Evolutionary conservation across 148 eudicot species (phyloP).

Genomic region (Gaultheria prostrata): DNA sequence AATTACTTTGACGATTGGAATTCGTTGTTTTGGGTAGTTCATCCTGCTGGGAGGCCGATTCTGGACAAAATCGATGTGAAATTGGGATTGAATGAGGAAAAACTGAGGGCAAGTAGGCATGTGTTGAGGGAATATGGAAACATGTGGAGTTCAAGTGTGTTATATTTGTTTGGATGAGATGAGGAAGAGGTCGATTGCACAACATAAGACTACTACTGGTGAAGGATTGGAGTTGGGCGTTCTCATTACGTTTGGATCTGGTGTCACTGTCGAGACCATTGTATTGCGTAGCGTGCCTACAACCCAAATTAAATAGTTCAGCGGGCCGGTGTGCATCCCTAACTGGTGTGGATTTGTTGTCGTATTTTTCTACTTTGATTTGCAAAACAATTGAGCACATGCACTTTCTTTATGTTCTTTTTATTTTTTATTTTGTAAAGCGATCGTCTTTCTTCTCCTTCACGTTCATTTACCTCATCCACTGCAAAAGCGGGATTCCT

Average conservation of each 20-base stretch:
- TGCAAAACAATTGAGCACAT: too few species aligned
- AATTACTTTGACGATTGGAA: slow-evolving; percentile 2
- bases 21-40: not conserved
- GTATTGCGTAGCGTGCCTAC: slow-evolving; percentile 7
- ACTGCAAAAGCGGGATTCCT: too few species aligned
- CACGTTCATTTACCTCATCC: too few species aligned
- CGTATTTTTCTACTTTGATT: too few species aligned
- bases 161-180: not conserved
- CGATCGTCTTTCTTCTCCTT: too few species aligned
- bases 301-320: too few species aligned
- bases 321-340: too few species aligned
- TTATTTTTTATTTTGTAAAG: too few species aligned
- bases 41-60: not conserved
- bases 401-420: too few species aligned
- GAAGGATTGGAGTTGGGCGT: not conserved
- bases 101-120: too few species aligned
- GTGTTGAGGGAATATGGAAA: not conserved
- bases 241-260: not conserved
- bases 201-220: not conserved
- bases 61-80: not conserved
- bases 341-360: too few species aligned
- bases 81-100: not conserved
- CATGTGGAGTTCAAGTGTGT: not conserved
- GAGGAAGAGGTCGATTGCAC: not conserved
- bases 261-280: not conserved